These are phyloP conservation scores for Testicularia cyperi DNA, from an alignment of 1,284 basidiomycete genomes.

Conservation along the genomic window DNA sequence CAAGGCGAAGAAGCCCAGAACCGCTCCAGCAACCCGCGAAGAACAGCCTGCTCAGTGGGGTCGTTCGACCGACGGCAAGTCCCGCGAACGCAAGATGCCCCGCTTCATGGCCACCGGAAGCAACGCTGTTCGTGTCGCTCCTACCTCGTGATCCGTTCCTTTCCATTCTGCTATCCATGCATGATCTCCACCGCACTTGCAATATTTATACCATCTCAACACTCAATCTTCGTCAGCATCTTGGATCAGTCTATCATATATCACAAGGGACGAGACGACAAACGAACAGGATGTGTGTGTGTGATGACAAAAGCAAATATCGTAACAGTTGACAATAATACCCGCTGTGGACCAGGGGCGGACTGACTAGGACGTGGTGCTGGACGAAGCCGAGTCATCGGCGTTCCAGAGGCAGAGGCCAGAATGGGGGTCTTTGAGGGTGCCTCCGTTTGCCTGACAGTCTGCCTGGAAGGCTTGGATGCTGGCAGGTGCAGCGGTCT, in stretches of 20 bases:
- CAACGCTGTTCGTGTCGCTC: constrained; percentile 40
- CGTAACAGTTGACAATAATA: too few relatives aligned
- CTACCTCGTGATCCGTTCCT: constrained; percentile 27
- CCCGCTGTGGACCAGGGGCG: too few relatives aligned
- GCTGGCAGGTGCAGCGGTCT: constrained; percentile 7
- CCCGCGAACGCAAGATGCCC: constrained; percentile 21
- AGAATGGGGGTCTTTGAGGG: constrained; percentile 8
- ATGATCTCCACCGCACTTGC: too few relatives aligned
- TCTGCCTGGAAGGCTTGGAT: constrained; percentile 11
- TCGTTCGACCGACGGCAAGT: background rate
- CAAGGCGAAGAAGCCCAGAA: background rate
- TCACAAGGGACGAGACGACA: too few relatives aligned
- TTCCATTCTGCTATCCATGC: too few relatives aligned
- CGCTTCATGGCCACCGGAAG: constrained; percentile 41
- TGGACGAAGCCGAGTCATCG: constrained; percentile 11
- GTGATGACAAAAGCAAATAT: too few relatives aligned
- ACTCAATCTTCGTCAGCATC: too few relatives aligned
- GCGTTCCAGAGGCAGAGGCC: constrained; percentile 32
- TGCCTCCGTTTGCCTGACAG: constrained; percentile 12
- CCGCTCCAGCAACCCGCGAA: background rate
- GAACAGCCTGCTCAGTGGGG: constrained; percentile 19
- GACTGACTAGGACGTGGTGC: too few relatives aligned
- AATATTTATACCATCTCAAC: too few relatives aligned
- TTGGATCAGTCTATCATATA: too few relatives aligned
- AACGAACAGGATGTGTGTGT: too few relatives aligned